A percentile compares a stretch with the other conserved stretches of the same genome.
These are phyloP conservation scores for Sporothrix sp. DNA, from an alignment of 2,329 filamentous ascomycete species.

Conservation along the genomic window DNA sequence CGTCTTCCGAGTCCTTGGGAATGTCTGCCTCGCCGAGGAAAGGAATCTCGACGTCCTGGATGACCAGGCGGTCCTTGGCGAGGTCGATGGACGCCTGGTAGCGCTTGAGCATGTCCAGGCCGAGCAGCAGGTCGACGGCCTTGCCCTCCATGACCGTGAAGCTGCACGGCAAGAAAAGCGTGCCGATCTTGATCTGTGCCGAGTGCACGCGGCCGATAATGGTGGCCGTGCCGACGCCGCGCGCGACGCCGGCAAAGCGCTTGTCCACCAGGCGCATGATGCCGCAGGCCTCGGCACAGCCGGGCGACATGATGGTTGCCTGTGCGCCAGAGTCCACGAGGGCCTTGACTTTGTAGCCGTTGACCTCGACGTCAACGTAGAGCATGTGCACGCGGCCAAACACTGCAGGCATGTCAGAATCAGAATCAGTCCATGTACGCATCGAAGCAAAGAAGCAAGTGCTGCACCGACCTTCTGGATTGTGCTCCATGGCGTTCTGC, in stretches of 20 bases:
- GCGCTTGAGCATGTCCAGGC: conserved; percentile 92
- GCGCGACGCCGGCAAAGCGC: conserved; percentile 83
- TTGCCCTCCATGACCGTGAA: conserved; percentile 99
- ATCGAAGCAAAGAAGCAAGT: background rate
- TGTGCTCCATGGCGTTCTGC: conserved; percentile 93
- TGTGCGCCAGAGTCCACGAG: conserved; percentile 96
- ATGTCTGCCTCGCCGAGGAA: conserved; percentile 93
- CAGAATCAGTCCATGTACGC: background rate
- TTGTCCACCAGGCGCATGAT: conserved; percentile 95
- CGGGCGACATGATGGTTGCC: conserved; percentile 96
- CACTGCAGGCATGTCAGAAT: no score
- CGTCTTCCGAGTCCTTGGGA: conserved; percentile 70
- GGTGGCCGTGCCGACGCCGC: conserved; percentile 85
- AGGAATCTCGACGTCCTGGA: conserved; percentile 77
- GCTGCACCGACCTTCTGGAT: conserved; percentile 69
- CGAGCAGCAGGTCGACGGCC: conserved; percentile 83
- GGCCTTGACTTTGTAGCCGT: conserved; percentile 83
- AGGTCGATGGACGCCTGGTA: conserved; percentile 92
- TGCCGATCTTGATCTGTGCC: conserved; percentile 88
- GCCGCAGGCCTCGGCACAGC: conserved; percentile 80
- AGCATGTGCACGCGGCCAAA: conserved; percentile 94
- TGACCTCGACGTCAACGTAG: conserved; percentile 92
- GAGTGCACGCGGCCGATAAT: conserved; percentile 94
- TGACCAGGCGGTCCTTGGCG: conserved; percentile 71
- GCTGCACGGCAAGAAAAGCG: conserved; percentile 77